Conservation (phyloP, 495 filamentous ascomycete species). For the Beverwykella pulmonaria region DNA sequence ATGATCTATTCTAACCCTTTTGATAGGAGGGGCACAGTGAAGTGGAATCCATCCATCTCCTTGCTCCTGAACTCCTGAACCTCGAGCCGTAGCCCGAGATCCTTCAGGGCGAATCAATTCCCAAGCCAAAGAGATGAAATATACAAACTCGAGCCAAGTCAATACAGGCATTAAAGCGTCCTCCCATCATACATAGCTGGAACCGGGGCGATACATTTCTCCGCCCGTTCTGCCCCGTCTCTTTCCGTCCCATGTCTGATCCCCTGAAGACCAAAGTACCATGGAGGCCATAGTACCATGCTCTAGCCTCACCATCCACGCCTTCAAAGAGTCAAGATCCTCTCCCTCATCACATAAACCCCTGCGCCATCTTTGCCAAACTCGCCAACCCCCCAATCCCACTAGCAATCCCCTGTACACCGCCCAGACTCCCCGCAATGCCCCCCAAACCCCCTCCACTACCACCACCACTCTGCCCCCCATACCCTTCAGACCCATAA, state of each 20-base stretch:
- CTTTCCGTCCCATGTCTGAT: no score
- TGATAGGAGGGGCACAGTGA: no score
- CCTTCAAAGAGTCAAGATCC: background rate
- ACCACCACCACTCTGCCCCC: constrained; percentile 24
- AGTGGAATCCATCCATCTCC: background rate
- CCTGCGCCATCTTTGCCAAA: constrained; percentile 43
- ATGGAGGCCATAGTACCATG: no score
- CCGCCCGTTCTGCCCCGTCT: no score
- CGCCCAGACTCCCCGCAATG: constrained; percentile 10
- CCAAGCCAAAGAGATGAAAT: background rate
- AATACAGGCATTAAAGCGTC: background rate
- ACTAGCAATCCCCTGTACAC: constrained; percentile 19
- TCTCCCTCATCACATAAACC: constrained; percentile 40
- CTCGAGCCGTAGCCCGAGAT: background rate
- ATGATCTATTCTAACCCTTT: no score
- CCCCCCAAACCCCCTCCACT: constrained; percentile 18
- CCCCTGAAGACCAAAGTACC: no score
- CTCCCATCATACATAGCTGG: background rate
- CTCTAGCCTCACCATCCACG: background rate
- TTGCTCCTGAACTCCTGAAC: background rate
- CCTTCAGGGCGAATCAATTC: background rate
- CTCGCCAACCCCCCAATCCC: constrained; percentile 41
- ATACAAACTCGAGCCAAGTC: background rate
- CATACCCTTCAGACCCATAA: constrained; percentile 45
- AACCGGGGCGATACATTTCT: no score